Percentiles rank a stretch among this genome's conserved stretches.
Conservation (phyloP, 768 basidiomycete genomes). For the Neoboletus brunneissimus region DNA sequence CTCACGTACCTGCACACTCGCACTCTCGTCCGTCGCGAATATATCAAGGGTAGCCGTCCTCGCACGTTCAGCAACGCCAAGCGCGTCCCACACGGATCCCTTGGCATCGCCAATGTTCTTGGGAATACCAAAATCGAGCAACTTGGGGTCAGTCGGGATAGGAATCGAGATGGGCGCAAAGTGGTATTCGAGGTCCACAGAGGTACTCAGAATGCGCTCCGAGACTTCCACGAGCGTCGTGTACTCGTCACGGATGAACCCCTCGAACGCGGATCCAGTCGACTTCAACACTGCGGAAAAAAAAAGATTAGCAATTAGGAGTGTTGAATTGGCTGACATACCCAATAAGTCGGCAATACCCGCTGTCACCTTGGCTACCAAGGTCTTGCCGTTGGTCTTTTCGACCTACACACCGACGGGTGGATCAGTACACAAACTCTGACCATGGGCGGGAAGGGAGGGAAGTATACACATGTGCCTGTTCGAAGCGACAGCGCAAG, state of each 20-base stretch:
- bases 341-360: slow-evolving; percentile 82
- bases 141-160: slow-evolving; percentile 49
- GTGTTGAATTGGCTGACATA: slow-evolving; percentile 32
- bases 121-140: slow-evolving; percentile 49
- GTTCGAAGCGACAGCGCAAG: neutral
- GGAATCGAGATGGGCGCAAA: slow-evolving; percentile 50
- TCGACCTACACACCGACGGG: slow-evolving; percentile 48
- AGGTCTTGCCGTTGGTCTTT: slow-evolving; percentile 59
- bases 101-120: slow-evolving; percentile 32
- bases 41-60: slow-evolving; percentile 68
- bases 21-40: slow-evolving; percentile 87
- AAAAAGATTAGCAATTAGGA: neutral
- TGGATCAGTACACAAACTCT: neutral
- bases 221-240: slow-evolving; percentile 83
- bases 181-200: slow-evolving; percentile 72
- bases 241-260: slow-evolving; percentile 81
- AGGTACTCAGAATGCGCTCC: slow-evolving; percentile 90
- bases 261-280: slow-evolving; percentile 80
- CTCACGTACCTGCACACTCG: slow-evolving; percentile 77
- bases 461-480: neutral
- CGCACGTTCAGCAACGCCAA: slow-evolving; percentile 49
- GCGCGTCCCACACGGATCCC: slow-evolving; percentile 60
- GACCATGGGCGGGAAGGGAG: neutral
- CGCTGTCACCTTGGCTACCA: slow-evolving; percentile 59
- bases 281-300: slow-evolving; percentile 73